Evolutionary conservation across 345 rosid genomes (phyloP), one percentile per base, ranked within the genome.

Genomic region (Arabidopsis arenosa): DNA sequence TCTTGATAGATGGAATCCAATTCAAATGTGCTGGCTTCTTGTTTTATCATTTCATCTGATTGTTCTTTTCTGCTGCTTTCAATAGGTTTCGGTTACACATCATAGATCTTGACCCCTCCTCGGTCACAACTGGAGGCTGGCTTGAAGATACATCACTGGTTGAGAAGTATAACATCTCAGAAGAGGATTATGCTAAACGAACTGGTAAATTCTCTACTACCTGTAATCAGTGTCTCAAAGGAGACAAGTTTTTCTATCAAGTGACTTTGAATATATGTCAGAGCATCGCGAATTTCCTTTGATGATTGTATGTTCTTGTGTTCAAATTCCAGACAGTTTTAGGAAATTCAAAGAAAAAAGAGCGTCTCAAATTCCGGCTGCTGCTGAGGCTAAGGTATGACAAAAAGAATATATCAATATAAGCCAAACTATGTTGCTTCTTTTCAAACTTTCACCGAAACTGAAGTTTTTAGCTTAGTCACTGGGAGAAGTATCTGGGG

Each of bases 61-160:
- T 65, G 63, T 18, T 71, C 9, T 64, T 39, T 45, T 51, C 10
- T 74, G 62, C 36, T 54, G 60, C 36, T 58, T 54, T 76, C 17
- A 12, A 73, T 49, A 93, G 98, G 88, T 92, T 77, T 73, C 89
- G 92, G 65, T 57, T 94, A 70, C 92, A 92, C 76, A 77, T 93
- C 54, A 79, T 88, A 17, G 98, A 94, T 82, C 85, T 87, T 68
- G 98, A 94, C 21, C 96, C 98, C 7, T 85, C 97, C 10, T 92
- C 97, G 2, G 91, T 92, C 21, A 94, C 98, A 30, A 86, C 93
- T 28, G 96, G 96, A 44, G 95, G 98, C 5, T 92, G 96, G 96
- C 88, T 94, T 26, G 98, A 94, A 75, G 97, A 94, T 75, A 92
- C 96, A 18, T 92, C 98, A 32, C 59, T 89, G 51, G 97, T 94